phyloP scores from a whole-genome alignment of 208 protist species.

The Leishmania lainsoni region DNA sequence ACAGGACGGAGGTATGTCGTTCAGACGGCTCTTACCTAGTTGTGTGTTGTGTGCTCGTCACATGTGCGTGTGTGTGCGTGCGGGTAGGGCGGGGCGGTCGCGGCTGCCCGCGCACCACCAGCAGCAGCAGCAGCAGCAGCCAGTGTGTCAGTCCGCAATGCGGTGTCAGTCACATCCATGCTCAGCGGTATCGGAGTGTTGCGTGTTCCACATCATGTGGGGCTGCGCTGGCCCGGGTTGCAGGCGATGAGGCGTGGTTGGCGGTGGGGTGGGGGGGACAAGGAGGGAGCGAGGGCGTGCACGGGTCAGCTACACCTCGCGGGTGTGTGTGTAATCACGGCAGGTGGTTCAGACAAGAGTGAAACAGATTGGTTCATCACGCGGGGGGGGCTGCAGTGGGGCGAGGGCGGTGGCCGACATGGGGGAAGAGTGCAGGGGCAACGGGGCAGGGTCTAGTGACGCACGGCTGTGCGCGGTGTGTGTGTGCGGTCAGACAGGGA shows the following conservation, averaged over 20 bases:
- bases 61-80: slow-evolving; percentile 8
- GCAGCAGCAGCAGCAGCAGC: slow-evolving; percentile 2
- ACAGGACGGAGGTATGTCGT: slow-evolving; percentile 32
- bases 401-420: neutral
- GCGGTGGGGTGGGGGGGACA: neutral
- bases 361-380: slow-evolving; percentile 16
- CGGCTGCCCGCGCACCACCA: neutral
- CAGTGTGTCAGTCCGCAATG: slow-evolving; percentile 20
- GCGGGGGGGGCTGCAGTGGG: neutral
- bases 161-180: slow-evolving; percentile 27
- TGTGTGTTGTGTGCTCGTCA: slow-evolving; percentile 28
- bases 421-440: neutral
- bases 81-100: neutral
- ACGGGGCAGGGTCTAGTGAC: neutral
- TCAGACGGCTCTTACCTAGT: slow-evolving; percentile 43
- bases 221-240: neutral
- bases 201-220: slow-evolving; percentile 25
- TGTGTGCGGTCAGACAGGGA: slow-evolving; percentile 37
- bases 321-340: slow-evolving; percentile 11
- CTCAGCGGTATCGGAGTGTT: slow-evolving; percentile 46
- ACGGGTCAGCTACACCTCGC: slow-evolving; percentile 11
- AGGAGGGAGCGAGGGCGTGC: neutral
- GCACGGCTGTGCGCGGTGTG: neutral
- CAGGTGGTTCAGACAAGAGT: slow-evolving; percentile 13
- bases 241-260: neutral